phyloP scores from a whole-genome alignment of 2,329 filamentous ascomycete genomes.

The Annulohypoxylon truncatum region DNA sequence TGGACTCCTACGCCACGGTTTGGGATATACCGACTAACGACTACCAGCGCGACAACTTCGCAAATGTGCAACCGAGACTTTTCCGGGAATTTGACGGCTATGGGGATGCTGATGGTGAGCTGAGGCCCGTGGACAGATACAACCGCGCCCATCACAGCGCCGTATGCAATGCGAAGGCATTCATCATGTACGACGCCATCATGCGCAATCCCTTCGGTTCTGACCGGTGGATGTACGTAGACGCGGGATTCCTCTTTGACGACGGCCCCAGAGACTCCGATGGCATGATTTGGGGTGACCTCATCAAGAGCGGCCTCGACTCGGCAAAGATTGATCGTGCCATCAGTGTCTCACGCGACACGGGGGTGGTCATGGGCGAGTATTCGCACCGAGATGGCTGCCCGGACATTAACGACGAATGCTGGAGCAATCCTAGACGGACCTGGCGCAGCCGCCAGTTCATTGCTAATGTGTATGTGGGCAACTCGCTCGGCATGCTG shows the following conservation, averaged over 20 bases:
- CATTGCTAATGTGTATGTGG: conserved; percentile 36
- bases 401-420: conserved; percentile 26
- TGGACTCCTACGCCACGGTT: conserved; percentile 32
- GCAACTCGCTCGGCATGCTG: conserved; percentile 38
- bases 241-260: conserved; percentile 40
- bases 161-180: conserved; percentile 39
- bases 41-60: conserved; percentile 37
- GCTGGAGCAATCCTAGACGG: conserved; percentile 25
- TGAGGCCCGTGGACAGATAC: conserved; percentile 34
- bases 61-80: conserved; percentile 23
- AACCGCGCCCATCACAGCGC: conserved; percentile 37
- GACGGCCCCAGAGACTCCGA: conserved; percentile 33
- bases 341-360: conserved; percentile 27
- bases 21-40: conserved; percentile 42
- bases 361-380: conserved; percentile 39
- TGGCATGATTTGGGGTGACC: conserved; percentile 32
- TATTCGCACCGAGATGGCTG: conserved; percentile 34
- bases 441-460: conserved; percentile 36
- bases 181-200: conserved; percentile 40
- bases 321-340: conserved; percentile 32
- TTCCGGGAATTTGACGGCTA: conserved; percentile 35
- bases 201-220: conserved; percentile 39
- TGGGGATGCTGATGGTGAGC: conserved; percentile 28
- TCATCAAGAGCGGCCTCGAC: conserved; percentile 32
- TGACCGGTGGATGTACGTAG: conserved; percentile 39